Evolutionary conservation across 768 basidiomycete genomes (phyloP).

Genomic region (Agrocybe pediades): DNA sequence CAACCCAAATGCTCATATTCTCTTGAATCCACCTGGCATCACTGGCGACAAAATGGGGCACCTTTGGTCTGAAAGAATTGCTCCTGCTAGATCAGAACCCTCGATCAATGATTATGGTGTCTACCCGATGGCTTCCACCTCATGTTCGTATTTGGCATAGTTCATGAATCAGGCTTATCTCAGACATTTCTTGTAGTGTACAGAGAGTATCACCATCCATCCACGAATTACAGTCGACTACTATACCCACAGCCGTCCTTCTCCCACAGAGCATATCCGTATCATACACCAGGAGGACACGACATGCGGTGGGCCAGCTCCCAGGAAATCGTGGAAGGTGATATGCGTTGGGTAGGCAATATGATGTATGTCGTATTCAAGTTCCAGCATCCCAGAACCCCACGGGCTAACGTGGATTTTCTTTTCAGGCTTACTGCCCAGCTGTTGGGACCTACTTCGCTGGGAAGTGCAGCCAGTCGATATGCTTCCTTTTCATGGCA

Average conservation of each 20-base stretch:
- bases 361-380: constrained; percentile 51
- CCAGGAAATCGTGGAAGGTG: constrained; percentile 55
- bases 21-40: constrained; percentile 73
- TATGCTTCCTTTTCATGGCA: constrained; percentile 72
- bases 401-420: constrained; percentile 4
- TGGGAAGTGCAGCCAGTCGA: constrained; percentile 45
- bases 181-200: constrained; percentile 21
- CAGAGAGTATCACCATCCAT: constrained; percentile 30
- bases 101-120: constrained; percentile 45
- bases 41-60: constrained; percentile 26
- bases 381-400: background rate
- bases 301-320: constrained; percentile 65
- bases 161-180: background rate
- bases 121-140: constrained; percentile 38
- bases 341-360: constrained; percentile 72
- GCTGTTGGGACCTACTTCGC: constrained; percentile 47
- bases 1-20: constrained; percentile 67
- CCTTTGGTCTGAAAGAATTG: constrained; percentile 10
- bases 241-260: constrained; percentile 57
- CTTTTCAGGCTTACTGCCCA: constrained; percentile 61
- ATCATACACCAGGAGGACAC: constrained; percentile 68
- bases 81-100: constrained; percentile 15
- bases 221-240: constrained; percentile 43
- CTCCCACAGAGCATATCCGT: constrained; percentile 67
- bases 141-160: constrained; percentile 26